Evolutionary conservation across 768 basidiomycete genomes (phyloP).

Genomic region (Hysterangium stoloniferum): DNA sequence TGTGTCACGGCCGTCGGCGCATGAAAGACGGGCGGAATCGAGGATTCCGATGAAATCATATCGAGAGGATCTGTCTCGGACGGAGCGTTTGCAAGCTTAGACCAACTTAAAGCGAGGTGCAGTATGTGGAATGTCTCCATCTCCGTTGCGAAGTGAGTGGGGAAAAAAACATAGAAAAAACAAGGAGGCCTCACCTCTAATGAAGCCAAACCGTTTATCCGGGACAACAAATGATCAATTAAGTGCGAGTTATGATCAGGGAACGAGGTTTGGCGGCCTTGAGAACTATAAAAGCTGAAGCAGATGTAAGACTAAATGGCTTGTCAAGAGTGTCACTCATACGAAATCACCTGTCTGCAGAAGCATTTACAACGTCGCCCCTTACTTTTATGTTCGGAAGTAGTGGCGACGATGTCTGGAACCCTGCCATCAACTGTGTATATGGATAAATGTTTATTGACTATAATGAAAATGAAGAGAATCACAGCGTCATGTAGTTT

Average conservation of each 20-base stretch:
- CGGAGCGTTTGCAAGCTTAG: constrained; percentile 22
- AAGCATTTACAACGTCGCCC: constrained; percentile 53
- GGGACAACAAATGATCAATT: constrained; percentile 44
- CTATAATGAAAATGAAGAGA: constrained; percentile 11
- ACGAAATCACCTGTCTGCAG: constrained; percentile 58
- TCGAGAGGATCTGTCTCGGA: too few species aligned
- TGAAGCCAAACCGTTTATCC: constrained; percentile 49
- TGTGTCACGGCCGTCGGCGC: constrained; percentile 4
- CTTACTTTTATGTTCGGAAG: constrained; percentile 27
- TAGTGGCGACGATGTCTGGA: constrained; percentile 38
- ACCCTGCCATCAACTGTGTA: constrained; percentile 23
- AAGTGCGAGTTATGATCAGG: constrained; percentile 63
- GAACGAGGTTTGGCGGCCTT: constrained; percentile 77
- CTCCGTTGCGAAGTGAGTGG: constrained; percentile 29
- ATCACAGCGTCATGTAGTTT: constrained; percentile 44
- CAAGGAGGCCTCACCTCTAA: constrained; percentile 47
- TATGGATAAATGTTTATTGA: neutral
- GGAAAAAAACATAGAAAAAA: neutral
- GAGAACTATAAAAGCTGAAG: constrained; percentile 75
- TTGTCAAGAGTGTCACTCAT: constrained; percentile 5
- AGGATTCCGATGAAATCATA: constrained; percentile 23
- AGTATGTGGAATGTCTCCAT: constrained; percentile 84
- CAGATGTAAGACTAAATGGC: neutral
- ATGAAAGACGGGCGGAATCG: constrained; percentile 12
- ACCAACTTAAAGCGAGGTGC: constrained; percentile 72